Evolutionary conservation across 768 basidiomycete species (phyloP).

Genomic region (Daedaleopsis sinensis): DNA sequence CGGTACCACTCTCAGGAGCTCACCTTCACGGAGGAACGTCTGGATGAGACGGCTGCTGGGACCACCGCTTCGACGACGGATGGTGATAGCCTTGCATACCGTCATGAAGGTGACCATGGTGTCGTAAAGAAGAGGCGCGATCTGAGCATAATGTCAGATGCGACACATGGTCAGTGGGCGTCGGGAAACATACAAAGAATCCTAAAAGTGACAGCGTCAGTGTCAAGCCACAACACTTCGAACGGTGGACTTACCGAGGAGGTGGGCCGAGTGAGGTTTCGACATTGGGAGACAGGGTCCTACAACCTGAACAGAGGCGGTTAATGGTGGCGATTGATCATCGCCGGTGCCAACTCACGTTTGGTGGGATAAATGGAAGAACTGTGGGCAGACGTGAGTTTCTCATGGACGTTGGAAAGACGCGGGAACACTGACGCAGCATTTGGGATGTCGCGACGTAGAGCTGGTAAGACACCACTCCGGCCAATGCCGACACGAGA

Average conservation of each 20-base stretch:
- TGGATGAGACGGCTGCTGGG: conserved; percentile 81
- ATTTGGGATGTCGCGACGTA: conserved; percentile 81
- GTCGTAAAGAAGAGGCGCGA: conserved; percentile 81
- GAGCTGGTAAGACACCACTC: conserved; percentile 80
- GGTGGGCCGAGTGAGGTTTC: conserved; percentile 81
- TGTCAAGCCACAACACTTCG: conserved; percentile 37
- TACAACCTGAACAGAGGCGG: conserved; percentile 34
- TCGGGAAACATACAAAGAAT: conserved; percentile 25
- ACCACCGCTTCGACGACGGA: conserved; percentile 73
- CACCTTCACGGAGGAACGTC: conserved; percentile 83
- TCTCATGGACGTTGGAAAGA: background rate
- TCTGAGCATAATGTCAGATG: conserved; percentile 40
- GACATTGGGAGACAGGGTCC: conserved; percentile 84
- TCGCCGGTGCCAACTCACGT: conserved; percentile 41
- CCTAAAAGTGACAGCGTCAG: conserved; percentile 16
- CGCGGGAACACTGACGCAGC: conserved; percentile 54
- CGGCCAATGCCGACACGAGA: conserved; percentile 66
- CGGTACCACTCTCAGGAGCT: background rate
- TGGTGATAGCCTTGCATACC: conserved; percentile 75
- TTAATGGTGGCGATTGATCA: background rate
- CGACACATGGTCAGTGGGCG: background rate
- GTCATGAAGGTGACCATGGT: conserved; percentile 83
- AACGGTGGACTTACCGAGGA: conserved; percentile 57
- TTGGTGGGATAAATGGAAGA: conserved; percentile 66
- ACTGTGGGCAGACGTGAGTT: conserved; percentile 39